phyloP scores from a whole-genome alignment of 2,329 filamentous ascomycete genomes.

The Cercospora sp. region DNA sequence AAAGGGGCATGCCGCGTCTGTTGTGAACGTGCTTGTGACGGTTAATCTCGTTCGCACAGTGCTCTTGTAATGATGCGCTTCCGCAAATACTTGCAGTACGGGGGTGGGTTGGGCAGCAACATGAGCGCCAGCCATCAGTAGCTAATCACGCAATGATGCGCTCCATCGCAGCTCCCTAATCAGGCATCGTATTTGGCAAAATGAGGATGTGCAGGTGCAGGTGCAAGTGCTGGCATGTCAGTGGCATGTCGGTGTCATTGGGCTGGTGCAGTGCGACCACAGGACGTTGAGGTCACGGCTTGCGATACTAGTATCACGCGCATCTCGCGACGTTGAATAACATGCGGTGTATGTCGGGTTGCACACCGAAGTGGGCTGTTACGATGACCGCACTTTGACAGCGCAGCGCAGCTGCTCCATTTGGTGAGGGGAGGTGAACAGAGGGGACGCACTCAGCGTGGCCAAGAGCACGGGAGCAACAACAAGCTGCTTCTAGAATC shows the following conservation, averaged over 20 bases:
- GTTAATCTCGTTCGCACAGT: background rate
- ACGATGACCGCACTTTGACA: background rate
- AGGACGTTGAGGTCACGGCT: background rate
- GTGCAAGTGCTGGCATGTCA: background rate
- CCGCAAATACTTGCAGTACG: background rate
- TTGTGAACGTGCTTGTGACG: background rate
- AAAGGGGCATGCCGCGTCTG: background rate
- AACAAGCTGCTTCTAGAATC: background rate
- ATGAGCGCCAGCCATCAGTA: background rate
- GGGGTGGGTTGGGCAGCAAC: conserved; percentile 3
- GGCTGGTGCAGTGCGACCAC: background rate
- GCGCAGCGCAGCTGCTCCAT: background rate
- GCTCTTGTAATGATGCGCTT: background rate
- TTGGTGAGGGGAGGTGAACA: background rate
- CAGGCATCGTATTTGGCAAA: background rate
- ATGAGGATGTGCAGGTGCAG: background rate
- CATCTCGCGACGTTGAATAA: background rate
- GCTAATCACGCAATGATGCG: background rate
- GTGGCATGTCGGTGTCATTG: background rate
- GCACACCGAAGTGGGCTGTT: background rate
- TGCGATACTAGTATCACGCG: background rate
- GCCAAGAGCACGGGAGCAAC: background rate
- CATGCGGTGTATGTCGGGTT: background rate
- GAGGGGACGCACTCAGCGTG: background rate
- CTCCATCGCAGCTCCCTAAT: background rate